Evolutionary conservation across 495 filamentous ascomycete genomes (phyloP), one percentile per base, ranked within the genome.

Genomic region (Bryoglossum gracile): DNA sequence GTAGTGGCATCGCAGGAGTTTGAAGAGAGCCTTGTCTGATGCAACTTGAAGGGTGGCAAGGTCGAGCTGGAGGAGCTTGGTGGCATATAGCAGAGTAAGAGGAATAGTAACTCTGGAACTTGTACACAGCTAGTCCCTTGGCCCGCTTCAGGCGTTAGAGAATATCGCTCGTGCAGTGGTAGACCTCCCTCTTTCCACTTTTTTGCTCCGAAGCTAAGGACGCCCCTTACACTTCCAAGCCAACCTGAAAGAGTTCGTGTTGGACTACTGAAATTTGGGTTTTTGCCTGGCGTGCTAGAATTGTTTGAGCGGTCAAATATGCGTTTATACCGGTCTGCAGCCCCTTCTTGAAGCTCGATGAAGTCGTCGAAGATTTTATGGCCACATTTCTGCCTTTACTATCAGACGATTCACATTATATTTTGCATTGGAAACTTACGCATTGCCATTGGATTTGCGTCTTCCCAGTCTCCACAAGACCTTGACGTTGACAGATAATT

Each of bases 41-140:
- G 10, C 24, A 5, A 45, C 35, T 1, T 47, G 18, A 2, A 34
- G 41, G 5, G 39, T 11, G 8, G 24, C 22, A 8, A 55, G 46
- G 24, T 55, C 40, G 4, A 50, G 34, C 26, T 55, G 53, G 8
- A 50, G 33, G 36, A 55, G 46, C 10, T 34, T 28, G 22, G 52
- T 55, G n/a, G 52, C 52, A 17, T 45, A 55, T 50, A 55, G 46
- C 52, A 55, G 30, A 55, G 32, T 3, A 45, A 34, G 4, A 55
- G 52, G 17, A 28, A 55, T 14, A 40, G 46, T 1, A 41, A 36
- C 2, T 55, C 52, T 4, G 25, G 0, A n/a, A 34, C 13, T 17
- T 22, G 24, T 23, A 17, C 13, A 4, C 3, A 33, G 1, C n/a
- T n/a, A n/a, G n/a, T n/a, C n/a, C n/a, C n/a, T n/a, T n/a, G n/a